Percentiles rank a stretch among this genome's conserved stretches.
Evolutionary conservation across 768 basidiomycete species (phyloP).

Genomic region (Dendrothele bispora): DNA sequence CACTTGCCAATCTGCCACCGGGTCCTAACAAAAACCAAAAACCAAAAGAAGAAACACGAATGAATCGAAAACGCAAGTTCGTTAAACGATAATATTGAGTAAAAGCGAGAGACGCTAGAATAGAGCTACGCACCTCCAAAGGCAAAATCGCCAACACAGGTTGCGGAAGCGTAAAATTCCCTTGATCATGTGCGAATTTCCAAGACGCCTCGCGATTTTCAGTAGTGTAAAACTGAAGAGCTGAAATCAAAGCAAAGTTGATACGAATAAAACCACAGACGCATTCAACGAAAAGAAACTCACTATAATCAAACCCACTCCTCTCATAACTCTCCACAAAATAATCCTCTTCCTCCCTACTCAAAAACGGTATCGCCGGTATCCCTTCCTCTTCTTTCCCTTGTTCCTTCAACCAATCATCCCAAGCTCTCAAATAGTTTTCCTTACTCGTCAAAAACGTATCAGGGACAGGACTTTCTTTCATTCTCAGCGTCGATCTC

Average conservation of each 20-base stretch:
- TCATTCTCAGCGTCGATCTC: slow-evolving; percentile 54
- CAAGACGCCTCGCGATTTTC: slow-evolving; percentile 46
- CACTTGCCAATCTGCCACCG: slow-evolving; percentile 44
- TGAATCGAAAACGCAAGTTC: background rate
- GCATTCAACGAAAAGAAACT: slow-evolving; percentile 19
- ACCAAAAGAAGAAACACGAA: background rate
- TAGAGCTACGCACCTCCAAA: slow-evolving; percentile 29
- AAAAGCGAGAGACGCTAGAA: background rate
- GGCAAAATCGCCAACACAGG: slow-evolving; percentile 45
- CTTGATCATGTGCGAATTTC: slow-evolving; percentile 40
- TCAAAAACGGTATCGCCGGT: slow-evolving; percentile 61
- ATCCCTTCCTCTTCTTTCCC: slow-evolving; percentile 53
- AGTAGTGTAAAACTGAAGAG: slow-evolving; percentile 63
- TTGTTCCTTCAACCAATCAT: too few species aligned
- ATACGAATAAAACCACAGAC: slow-evolving; percentile 16
- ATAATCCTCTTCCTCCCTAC: slow-evolving; percentile 64
- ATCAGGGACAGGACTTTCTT: slow-evolving; percentile 55
- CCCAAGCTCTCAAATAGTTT: slow-evolving; percentile 56
- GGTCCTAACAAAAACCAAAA: slow-evolving; percentile 34
- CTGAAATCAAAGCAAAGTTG: slow-evolving; percentile 31
- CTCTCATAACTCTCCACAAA: slow-evolving; percentile 60
- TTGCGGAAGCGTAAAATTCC: slow-evolving; percentile 42
- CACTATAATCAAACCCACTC: slow-evolving; percentile 64
- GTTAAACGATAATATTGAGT: background rate
- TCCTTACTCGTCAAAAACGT: slow-evolving; percentile 49